Evolutionary conservation across 1,284 basidiomycete species (phyloP), one percentile per base, ranked within the genome.

Genomic region (Papiliotrema flavescens): DNA sequence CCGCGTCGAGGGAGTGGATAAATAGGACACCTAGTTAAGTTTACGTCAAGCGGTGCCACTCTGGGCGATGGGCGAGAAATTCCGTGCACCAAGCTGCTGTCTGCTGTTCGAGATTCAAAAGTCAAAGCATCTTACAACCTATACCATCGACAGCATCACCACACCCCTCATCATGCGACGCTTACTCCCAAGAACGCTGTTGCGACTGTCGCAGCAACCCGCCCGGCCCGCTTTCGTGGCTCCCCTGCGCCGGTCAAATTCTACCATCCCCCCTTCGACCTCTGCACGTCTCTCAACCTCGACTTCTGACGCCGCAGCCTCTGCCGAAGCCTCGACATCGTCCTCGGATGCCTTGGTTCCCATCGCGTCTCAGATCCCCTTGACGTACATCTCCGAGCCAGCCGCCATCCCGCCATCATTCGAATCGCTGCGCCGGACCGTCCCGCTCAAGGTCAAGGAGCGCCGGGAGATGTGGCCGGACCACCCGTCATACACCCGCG

Each of bases 151-250:
- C 17, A 40, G 4, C 17, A 15, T 32, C 45, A 47, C 7, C 13
- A 13, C 45, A 32, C 28, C 13, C 19, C 35, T 49, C 32, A 48
- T 26, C 47, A 49, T 46, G 41, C 47, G 52, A 14, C 37, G 52
- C 19, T 11, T 39, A 8, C 28, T 47, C 9, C 51, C 51, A 19
- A 32, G 45, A 26, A 47, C 51, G 26, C 13, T 53, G 14, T 17
- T 47, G 24, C 9, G 45, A 23, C 44, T 20, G 11, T 35, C 20
- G 11, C 13, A 19, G 22, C 28, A 15, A 8, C 19, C 49, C 11
- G 37, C 41, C n/a, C 49, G 37, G 41, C 50, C 50, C 26, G 43
- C 40, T 51, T 3, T 22, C 14, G 6, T 14, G 23, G 19, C 47
- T 4, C 34, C 36, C 19, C 3, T 32, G 11, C 28, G 49, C 8